Evolutionary conservation across 2,329 filamentous ascomycete species (phyloP), one percentile per base, ranked within the genome.

Genomic region (Cladobotryum mycophilum): DNA sequence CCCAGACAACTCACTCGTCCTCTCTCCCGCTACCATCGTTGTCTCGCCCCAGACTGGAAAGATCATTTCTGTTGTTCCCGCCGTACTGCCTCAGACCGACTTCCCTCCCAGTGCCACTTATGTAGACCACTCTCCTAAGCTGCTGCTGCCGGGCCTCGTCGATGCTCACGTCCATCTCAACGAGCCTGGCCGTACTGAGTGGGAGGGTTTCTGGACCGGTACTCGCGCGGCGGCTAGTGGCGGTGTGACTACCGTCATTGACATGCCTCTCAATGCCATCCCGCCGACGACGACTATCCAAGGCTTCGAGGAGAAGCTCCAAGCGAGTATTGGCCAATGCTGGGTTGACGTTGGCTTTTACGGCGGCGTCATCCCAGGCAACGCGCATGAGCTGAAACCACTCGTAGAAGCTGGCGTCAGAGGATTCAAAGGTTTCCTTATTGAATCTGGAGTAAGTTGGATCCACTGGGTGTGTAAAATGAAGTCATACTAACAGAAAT

Each of bases 331-430:
- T 54, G 89, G 88, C 34, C 86, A 97, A 71, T 96, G 92, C 71
- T 99, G 92, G 92, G 89, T 97, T 22, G 93, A 97, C 61, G 91
- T 97, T n/a, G 93, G 90, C 30, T 97, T 99, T 70, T 97, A 97
- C 65, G 93, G 93, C 22, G 93, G 93, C 33, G 83, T 97, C 37
- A 84, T 99, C 44, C 93, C 93, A 3, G 93, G 92, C 2, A 99
- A 99, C 64, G 80, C 84, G 3, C 69, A 79, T 11, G 84, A 97
- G 62, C 72, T 99, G 49, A 82, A 88, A 60, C 85, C 84, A 0
- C 76, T 99, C 4, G 87, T 97, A 1, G 79, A 88, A 51, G 86
- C 83, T 38, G 93, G 93, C 48, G 92, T 97, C 11, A 79, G 91
- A 57, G 93, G 93, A 12, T 97, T 99, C 78, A 99, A 99, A 71